phyloP scores from a whole-genome alignment of 176 grass and related monocot species.

The Pontederia crassipes region DNA sequence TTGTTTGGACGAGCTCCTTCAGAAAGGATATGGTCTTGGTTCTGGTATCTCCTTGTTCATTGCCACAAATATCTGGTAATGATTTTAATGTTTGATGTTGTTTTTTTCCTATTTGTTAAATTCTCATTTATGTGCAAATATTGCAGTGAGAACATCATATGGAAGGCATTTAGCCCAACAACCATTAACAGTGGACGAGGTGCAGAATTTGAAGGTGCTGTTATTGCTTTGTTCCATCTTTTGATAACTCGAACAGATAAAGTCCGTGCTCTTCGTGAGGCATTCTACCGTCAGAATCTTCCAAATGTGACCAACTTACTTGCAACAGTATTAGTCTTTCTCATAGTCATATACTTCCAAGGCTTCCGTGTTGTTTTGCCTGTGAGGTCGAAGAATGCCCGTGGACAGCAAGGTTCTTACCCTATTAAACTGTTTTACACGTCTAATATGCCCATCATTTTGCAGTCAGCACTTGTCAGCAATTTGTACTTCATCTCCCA shows the following conservation, averaged over 20 bases:
- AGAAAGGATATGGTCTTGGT: slow-evolving; percentile 23
- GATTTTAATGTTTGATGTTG: neutral
- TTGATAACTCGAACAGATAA: slow-evolving; percentile 17
- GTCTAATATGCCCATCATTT: neutral
- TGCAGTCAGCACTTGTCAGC: neutral
- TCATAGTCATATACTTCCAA: slow-evolving; percentile 14
- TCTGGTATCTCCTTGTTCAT: slow-evolving; percentile 13
- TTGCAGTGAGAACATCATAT: slow-evolving; percentile 17
- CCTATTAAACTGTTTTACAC: slow-evolving; percentile 10
- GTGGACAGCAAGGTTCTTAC: neutral
- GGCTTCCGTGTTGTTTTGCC: slow-evolving; percentile 14
- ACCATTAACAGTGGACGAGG: neutral
- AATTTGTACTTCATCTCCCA: slow-evolving; percentile 5
- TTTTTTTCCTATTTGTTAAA: neutral
- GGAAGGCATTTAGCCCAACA: slow-evolving; percentile 16
- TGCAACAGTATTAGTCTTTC: slow-evolving; percentile 18
- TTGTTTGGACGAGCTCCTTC: slow-evolving; percentile 21
- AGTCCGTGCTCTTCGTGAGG: slow-evolving; percentile 13
- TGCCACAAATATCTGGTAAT: slow-evolving; percentile 19
- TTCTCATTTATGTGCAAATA: neutral
- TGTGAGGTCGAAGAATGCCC: neutral
- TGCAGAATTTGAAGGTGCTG: slow-evolving; percentile 18
- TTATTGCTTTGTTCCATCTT: slow-evolving; percentile 17
- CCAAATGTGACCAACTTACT: slow-evolving; percentile 17
- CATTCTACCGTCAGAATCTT: slow-evolving; percentile 22